Evolutionary conservation across 495 filamentous ascomycete species (phyloP).

Genomic region (Hypoxylon crocopeplum): DNA sequence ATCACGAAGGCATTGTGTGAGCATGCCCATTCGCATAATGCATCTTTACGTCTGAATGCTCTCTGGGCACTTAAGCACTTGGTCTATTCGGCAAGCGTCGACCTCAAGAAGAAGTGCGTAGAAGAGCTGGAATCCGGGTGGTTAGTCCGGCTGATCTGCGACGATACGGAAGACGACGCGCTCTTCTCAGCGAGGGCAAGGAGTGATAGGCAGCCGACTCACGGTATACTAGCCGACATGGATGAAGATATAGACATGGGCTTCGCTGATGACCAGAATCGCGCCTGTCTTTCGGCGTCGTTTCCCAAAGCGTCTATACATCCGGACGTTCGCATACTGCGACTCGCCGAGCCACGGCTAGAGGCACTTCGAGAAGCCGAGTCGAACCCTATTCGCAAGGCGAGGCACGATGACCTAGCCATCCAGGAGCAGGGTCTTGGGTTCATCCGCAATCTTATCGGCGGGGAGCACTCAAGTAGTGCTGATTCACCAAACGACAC

Average conservation of each 20-base stretch:
- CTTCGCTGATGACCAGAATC: constrained; percentile 43
- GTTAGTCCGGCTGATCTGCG: constrained; percentile 77
- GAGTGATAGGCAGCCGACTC: constrained; percentile 39
- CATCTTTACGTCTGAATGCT: constrained; percentile 76
- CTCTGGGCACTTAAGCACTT: constrained; percentile 95
- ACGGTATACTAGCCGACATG: constrained; percentile 55
- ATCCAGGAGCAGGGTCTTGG: constrained; percentile 92
- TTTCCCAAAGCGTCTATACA: constrained; percentile 34
- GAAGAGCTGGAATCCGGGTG: constrained; percentile 78
- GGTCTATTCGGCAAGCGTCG: constrained; percentile 68
- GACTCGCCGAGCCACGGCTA: constrained; percentile 58
- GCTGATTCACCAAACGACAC: constrained; percentile 64
- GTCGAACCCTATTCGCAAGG: constrained; percentile 61
- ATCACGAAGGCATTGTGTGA: constrained; percentile 79
- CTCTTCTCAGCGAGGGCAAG: constrained; percentile 44
- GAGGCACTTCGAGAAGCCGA: constrained; percentile 62
- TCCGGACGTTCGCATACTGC: constrained; percentile 36
- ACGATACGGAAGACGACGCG: constrained; percentile 60
- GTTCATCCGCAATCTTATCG: constrained; percentile 87
- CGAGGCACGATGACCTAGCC: constrained; percentile 76
- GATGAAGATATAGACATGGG: constrained; percentile 70
- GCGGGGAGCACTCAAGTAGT: constrained; percentile 66
- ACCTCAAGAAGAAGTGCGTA: constrained; percentile 75
- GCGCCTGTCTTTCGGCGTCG: constrained; percentile 36
- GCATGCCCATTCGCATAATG: constrained; percentile 79